A percentile compares a stretch with the other conserved stretches of the same genome.
phyloP scores from a whole-genome alignment of 1,284 basidiomycete species.

The Sporisorium exsertum region DNA sequence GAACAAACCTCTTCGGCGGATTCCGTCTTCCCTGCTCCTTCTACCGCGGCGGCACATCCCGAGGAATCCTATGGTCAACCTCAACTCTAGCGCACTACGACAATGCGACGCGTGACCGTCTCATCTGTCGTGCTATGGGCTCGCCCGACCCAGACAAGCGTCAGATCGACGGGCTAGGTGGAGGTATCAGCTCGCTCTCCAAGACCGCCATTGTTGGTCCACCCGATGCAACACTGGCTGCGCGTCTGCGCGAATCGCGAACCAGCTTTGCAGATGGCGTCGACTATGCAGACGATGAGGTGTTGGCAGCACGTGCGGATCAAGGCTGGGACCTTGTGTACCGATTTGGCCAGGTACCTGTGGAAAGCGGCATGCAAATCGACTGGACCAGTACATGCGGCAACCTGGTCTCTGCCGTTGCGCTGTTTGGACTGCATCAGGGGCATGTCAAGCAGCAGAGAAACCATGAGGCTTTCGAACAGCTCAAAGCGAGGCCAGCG shows the following conservation, averaged over 20 bases:
- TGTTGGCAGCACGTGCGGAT: constrained; percentile 13
- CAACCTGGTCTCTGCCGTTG: constrained; percentile 65
- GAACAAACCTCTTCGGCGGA: constrained; percentile 6
- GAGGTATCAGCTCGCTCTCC: constrained; percentile 81
- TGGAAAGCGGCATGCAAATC: constrained; percentile 38
- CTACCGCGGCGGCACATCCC: constrained; percentile 80
- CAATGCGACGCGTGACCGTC: constrained; percentile 70
- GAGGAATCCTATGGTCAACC: constrained; percentile 81
- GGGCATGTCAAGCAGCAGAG: constrained; percentile 26
- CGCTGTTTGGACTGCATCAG: constrained; percentile 51
- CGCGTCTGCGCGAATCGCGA: neutral
- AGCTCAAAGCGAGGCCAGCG: neutral
- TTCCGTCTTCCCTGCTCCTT: constrained; percentile 39
- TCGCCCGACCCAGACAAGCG: constrained; percentile 82
- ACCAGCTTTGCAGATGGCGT: constrained; percentile 38
- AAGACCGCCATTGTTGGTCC: constrained; percentile 79
- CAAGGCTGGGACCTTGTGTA: constrained; percentile 64
- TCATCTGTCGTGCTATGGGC: constrained; percentile 78
- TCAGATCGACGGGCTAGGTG: constrained; percentile 81
- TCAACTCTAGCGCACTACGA: constrained; percentile 47
- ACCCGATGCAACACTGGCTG: constrained; percentile 22
- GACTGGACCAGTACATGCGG: constrained; percentile 68
- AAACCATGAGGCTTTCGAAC: constrained; percentile 20
- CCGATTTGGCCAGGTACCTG: constrained; percentile 67
- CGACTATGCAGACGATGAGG: constrained; percentile 48